Evolutionary conservation across 768 basidiomycete genomes (phyloP).

Genomic region (Leccinum truebloodii): DNA sequence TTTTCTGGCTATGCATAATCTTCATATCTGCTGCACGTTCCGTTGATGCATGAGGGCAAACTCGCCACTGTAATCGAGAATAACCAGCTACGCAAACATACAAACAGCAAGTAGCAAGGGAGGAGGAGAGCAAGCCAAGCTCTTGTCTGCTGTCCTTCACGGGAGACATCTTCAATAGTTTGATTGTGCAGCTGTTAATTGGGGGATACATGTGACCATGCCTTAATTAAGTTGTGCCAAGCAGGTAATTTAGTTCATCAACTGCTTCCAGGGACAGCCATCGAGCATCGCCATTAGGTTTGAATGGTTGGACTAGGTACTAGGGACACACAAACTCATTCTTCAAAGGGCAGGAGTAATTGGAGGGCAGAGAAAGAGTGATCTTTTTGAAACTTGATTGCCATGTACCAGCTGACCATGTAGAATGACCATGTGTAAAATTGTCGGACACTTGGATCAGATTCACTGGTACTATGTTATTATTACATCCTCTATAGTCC

Average conservation of each 20-base stretch:
- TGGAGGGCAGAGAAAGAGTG: not conserved
- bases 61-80: fast-evolving
- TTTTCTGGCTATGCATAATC: not conserved
- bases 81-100: not conserved
- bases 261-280: too few species aligned
- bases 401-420: not conserved
- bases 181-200: too few species aligned
- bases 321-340: too few species aligned
- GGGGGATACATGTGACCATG: too few species aligned
- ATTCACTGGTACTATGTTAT: not conserved
- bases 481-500: not conserved
- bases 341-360: too few species aligned
- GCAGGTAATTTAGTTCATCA: too few species aligned
- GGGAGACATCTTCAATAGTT: too few species aligned
- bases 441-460: not conserved
- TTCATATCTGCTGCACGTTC: not conserved
- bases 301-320: too few species aligned
- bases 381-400: not conserved
- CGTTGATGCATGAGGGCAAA: not conserved
- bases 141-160: not conserved
- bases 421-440: not conserved
- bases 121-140: not conserved
- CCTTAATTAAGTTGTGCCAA: too few species aligned
- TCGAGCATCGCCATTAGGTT: too few species aligned
- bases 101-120: constrained; percentile 6